Evolutionary conservation across 768 basidiomycete genomes (phyloP).

Genomic region (Leccinum longicurvipes): DNA sequence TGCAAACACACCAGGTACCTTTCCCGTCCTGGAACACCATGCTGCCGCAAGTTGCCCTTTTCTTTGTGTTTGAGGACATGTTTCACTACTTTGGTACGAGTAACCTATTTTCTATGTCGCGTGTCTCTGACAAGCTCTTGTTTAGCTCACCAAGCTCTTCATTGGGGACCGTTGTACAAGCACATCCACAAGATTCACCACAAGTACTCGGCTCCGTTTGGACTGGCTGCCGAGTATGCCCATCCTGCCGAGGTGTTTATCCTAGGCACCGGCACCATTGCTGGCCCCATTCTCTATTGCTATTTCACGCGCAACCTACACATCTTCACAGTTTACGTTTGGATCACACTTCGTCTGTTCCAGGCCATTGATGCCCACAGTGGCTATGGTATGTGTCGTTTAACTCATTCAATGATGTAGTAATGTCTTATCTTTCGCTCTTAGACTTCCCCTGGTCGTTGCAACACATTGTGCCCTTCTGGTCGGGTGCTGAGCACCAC

Average conservation of each 20-base stretch:
- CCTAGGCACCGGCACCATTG: constrained; percentile 87
- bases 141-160: constrained; percentile 84
- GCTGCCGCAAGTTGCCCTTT: constrained; percentile 74
- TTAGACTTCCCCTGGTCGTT: constrained; percentile 97
- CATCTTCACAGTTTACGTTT: constrained; percentile 89
- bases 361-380: constrained; percentile 98
- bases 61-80: constrained; percentile 95
- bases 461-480: constrained; percentile 89
- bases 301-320: constrained; percentile 71
- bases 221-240: constrained; percentile 96
- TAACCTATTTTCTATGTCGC: neutral
- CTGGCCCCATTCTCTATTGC: constrained; percentile 85
- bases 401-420: neutral
- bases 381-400: constrained; percentile 72
- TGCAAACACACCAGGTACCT: constrained; percentile 91
- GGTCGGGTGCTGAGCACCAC: constrained; percentile 97
- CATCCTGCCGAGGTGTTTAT: constrained; percentile 97
- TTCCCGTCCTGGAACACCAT: constrained; percentile 74
- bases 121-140: neutral
- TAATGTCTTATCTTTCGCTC: too few species aligned
- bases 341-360: constrained; percentile 92
- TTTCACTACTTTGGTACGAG: constrained; percentile 83
- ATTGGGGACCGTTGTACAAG: constrained; percentile 81
- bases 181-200: constrained; percentile 97
- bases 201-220: constrained; percentile 95